Evolutionary conservation across 225 moss, liverwort and hornwort species (phyloP).

Genomic region (Takakia lepidozioides): DNA sequence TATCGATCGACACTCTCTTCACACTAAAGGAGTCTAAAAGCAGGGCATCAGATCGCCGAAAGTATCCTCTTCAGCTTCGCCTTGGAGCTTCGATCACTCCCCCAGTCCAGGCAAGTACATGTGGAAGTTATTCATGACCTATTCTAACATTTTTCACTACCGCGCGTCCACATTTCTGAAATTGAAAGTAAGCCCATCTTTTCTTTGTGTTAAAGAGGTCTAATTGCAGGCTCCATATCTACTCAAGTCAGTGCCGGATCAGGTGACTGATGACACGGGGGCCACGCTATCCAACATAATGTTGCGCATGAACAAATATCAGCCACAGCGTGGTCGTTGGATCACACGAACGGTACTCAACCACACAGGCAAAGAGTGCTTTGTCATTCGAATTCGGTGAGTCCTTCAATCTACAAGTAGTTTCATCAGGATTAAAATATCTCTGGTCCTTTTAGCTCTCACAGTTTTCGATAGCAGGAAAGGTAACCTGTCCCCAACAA

Average conservation of each 20-base stretch:
- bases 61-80: conserved; percentile 21
- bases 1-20: conserved; percentile 51
- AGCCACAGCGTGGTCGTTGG: conserved; percentile 81
- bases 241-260: conserved; percentile 78
- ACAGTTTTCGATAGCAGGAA: too few species aligned
- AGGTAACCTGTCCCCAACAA: too few species aligned
- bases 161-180: too few species aligned
- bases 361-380: conserved; percentile 81
- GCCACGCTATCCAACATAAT: conserved; percentile 65
- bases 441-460: too few species aligned
- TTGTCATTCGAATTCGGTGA: conserved; percentile 83
- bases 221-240: conserved; percentile 52
- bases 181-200: too few species aligned
- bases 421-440: too few species aligned
- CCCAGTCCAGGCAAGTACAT: conserved; percentile 59
- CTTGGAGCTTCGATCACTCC: conserved; percentile 71
- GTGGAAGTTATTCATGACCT: too few species aligned
- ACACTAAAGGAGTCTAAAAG: conserved; percentile 32
- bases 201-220: too few species aligned
- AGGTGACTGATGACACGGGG: conserved; percentile 76
- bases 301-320: conserved; percentile 52
- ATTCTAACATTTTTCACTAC: too few species aligned
- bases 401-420: too few species aligned
- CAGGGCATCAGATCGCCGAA: conserved; percentile 14
- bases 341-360: conserved; percentile 80